These are phyloP conservation scores for Mediolabrus comicus DNA, from an alignment of 108 stramenopile species.

Conservation along the genomic window DNA sequence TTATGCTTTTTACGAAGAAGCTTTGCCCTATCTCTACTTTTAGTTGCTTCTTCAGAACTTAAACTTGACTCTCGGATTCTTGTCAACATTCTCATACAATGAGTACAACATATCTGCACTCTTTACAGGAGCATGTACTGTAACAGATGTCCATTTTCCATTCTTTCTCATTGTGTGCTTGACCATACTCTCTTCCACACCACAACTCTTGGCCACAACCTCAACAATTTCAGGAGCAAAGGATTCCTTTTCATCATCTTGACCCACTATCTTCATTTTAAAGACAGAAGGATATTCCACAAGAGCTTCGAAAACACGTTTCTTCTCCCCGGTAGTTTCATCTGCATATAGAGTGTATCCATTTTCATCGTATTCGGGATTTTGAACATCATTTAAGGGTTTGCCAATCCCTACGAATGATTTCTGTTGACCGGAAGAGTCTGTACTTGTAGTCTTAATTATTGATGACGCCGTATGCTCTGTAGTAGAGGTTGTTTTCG, in stretches of 20 bases:
- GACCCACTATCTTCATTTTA: constrained; percentile 86
- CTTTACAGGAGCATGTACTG: constrained; percentile 78
- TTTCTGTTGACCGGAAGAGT: constrained; percentile 35
- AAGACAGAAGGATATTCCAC: constrained; percentile 88
- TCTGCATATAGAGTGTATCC: constrained; percentile 90
- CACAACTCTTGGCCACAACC: constrained; percentile 74
- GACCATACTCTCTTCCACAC: constrained; percentile 48
- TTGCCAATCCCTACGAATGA: constrained; percentile 72
- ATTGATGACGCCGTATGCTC: constrained; percentile 27
- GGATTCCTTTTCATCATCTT: constrained; percentile 61
- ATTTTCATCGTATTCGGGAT: constrained; percentile 84
- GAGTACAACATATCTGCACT: constrained; percentile 85
- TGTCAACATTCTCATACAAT: constrained; percentile 76
- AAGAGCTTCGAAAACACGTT: constrained; percentile 88
- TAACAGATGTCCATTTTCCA: constrained; percentile 87
- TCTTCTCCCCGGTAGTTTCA: constrained; percentile 82
- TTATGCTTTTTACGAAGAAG: too few relatives aligned
- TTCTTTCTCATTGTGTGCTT: constrained; percentile 53
- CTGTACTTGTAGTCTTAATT: constrained; percentile 28
- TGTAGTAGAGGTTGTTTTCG: constrained; percentile 27
- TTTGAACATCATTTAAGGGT: constrained; percentile 70
- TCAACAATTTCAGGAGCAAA: constrained; percentile 79
- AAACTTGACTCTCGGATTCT: constrained; percentile 88
- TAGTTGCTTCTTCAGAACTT: constrained; percentile 85
- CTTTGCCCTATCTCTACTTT: too few relatives aligned